Evolutionary conservation across 2,329 filamentous ascomycete species (phyloP), one percentile per base, ranked within the genome.

Genomic region (Aureobasidium sp.): DNA sequence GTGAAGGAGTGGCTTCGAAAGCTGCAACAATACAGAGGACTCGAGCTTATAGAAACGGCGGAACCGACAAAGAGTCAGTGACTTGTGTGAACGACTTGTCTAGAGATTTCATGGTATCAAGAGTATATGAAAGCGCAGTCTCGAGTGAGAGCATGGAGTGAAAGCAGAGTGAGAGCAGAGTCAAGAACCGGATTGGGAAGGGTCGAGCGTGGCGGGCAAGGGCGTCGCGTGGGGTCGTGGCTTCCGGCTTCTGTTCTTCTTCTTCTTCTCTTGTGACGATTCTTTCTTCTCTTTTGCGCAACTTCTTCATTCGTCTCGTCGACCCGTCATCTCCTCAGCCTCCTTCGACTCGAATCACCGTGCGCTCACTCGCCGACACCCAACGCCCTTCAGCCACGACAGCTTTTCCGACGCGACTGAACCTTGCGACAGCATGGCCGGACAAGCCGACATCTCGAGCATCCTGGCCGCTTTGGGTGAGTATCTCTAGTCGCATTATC

Each of bases 381-480:
- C 30, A 17, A 17, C 14, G 21, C 19, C 19, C 12, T 24, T 11
- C 22, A 52, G 3, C 21, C 21, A 34, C 8, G 7, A 4, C 17
- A 6, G 27, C 12, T 17, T 19, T 16, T 4, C 16, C 37, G 10
- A 22, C 35, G 27, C 37, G 38, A 35, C 12, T 19, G 1, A 25
- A 48, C 19, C 16, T 48, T 37, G 35, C 50, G 50, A 29, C 42
- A 64, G 19, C 55, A 75, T 76, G 73, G 71, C 71, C 47, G 71
- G 72, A 56, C 68, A 69, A 60, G 66, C 71, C 14, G 76, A 76
- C 61, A 76, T 79, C 58, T 71, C 70, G 32, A 70, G 74, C 39
- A 77, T 79, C 59, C 66, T 79, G 49, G 75, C 75, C 55, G 75
- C 75, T 42, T 67, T 79, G 50, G 73, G 74, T 75, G 64, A 59